Percentiles rank a stretch among this genome's conserved stretches.
These are phyloP conservation scores for Ustilago hordei DNA, from an alignment of 1,284 basidiomycete species.

Conservation along the genomic window DNA sequence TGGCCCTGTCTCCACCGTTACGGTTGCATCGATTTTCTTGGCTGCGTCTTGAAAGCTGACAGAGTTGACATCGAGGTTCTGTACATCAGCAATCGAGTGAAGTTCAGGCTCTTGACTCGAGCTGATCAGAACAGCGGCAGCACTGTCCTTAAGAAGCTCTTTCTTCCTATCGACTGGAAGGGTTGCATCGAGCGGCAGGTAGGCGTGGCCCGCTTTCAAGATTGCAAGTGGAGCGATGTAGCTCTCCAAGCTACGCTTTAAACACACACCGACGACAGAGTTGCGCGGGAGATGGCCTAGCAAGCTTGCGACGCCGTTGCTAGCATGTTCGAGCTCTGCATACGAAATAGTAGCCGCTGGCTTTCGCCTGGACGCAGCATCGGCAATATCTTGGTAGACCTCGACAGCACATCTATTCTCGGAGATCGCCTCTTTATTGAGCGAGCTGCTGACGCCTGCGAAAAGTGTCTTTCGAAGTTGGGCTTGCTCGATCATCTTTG, in stretches of 20 bases:
- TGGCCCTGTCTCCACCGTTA: neutral
- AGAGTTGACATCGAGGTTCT: constrained; percentile 25
- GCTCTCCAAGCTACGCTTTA: constrained; percentile 56
- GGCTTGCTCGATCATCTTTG: neutral
- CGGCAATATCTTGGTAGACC: constrained; percentile 36
- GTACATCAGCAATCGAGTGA: neutral
- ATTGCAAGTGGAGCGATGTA: constrained; percentile 59
- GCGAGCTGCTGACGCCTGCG: constrained; percentile 18
- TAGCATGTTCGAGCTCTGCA: constrained; percentile 41
- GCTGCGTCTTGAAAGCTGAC: constrained; percentile 9
- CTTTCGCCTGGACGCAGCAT: constrained; percentile 5
- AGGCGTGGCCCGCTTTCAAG: constrained; percentile 58
- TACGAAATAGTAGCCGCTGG: constrained; percentile 38
- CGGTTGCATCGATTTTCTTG: neutral
- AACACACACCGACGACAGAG: constrained; percentile 57
- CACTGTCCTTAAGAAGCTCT: constrained; percentile 60
- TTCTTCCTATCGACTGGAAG: constrained; percentile 64
- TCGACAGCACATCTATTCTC: constrained; percentile 40
- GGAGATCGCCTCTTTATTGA: constrained; percentile 20
- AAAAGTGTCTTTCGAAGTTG: neutral
- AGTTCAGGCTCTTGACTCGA: constrained; percentile 13
- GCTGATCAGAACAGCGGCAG: constrained; percentile 45
- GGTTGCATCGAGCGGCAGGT: constrained; percentile 68
- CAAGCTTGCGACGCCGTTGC: constrained; percentile 35
- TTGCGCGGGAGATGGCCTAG: constrained; percentile 21